Conservation (phyloP, 768 basidiomycete species). For the Amanita subjunquillea region DNA sequence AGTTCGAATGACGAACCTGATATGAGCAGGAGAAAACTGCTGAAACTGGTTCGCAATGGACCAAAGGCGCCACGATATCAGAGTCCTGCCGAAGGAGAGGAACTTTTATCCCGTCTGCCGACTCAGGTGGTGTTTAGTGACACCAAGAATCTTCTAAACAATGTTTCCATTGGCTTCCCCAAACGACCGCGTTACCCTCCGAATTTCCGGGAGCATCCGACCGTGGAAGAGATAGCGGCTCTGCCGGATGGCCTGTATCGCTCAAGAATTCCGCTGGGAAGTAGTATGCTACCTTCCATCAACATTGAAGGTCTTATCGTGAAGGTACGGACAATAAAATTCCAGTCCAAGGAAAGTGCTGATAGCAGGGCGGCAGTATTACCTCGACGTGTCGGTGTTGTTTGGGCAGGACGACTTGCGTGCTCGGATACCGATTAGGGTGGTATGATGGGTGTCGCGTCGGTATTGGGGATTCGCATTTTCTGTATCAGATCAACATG, state of each 20-base stretch:
- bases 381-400: slow-evolving; percentile 60
- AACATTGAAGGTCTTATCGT: slow-evolving; percentile 61
- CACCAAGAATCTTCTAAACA: slow-evolving; percentile 34
- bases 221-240: slow-evolving; percentile 31
- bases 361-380: slow-evolving; percentile 38
- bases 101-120: slow-evolving; percentile 33
- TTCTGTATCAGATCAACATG: no score
- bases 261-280: slow-evolving; percentile 41
- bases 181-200: slow-evolving; percentile 48
- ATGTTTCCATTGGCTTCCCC: slow-evolving; percentile 58
- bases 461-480: background rate
- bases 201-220: slow-evolving; percentile 29
- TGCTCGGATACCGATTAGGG: slow-evolving; percentile 48
- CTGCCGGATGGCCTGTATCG: slow-evolving; percentile 65
- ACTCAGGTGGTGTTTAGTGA: slow-evolving; percentile 28
- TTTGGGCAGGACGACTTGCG: slow-evolving; percentile 53
- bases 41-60: slow-evolving; percentile 19
- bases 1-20: slow-evolving; percentile 33
- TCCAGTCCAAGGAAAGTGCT: slow-evolving; percentile 4
- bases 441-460: background rate
- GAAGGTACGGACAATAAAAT: slow-evolving; percentile 35
- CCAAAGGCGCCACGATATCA: background rate
- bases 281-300: slow-evolving; percentile 53
- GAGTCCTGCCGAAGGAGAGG: slow-evolving; percentile 16
- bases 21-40: slow-evolving; percentile 18